These are phyloP conservation scores for Pulveroboletus frians DNA, from an alignment of 768 basidiomycete species.

Conservation along the genomic window DNA sequence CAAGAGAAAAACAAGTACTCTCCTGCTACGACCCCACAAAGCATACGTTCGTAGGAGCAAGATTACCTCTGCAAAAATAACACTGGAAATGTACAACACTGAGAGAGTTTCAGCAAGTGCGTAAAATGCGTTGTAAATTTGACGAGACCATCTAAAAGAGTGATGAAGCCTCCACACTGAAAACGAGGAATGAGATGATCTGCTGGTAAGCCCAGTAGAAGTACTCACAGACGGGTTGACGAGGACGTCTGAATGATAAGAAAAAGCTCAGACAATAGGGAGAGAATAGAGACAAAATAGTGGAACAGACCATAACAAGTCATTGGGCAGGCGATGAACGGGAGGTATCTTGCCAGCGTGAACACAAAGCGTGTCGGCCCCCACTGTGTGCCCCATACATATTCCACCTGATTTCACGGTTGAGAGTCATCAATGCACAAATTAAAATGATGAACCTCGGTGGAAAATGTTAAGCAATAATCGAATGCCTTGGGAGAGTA, in stretches of 20 bases:
- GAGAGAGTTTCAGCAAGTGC: background rate
- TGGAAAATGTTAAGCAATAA: conserved; percentile 22
- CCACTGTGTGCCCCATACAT: conserved; percentile 24
- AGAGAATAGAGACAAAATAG: background rate
- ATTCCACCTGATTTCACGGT: conserved; percentile 11
- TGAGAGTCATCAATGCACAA: background rate
- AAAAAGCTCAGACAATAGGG: background rate
- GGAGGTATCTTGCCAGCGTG: conserved; percentile 24
- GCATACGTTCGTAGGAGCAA: conserved; percentile 26
- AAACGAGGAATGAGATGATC: background rate
- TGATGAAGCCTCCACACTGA: conserved; percentile 16
- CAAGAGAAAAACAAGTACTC: conserved; percentile 13
- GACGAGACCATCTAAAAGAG: conserved; percentile 13
- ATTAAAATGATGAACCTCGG: conserved; percentile 13
- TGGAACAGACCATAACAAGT: conserved; percentile 16
- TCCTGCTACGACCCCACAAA: conserved; percentile 17
- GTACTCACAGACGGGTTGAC: background rate
- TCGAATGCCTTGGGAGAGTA: conserved; percentile 11
- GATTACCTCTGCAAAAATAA: conserved; percentile 12
- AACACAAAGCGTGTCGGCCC: conserved; percentile 19
- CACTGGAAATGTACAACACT: conserved; percentile 11
- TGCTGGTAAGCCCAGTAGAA: background rate
- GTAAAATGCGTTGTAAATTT: background rate
- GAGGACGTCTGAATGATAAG: conserved; percentile 6
- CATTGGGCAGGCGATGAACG: conserved; percentile 14